Base-by-base conservation (phyloP, 2,329 filamentous ascomycete genomes). In the Fonsecaea monophora region DNA sequence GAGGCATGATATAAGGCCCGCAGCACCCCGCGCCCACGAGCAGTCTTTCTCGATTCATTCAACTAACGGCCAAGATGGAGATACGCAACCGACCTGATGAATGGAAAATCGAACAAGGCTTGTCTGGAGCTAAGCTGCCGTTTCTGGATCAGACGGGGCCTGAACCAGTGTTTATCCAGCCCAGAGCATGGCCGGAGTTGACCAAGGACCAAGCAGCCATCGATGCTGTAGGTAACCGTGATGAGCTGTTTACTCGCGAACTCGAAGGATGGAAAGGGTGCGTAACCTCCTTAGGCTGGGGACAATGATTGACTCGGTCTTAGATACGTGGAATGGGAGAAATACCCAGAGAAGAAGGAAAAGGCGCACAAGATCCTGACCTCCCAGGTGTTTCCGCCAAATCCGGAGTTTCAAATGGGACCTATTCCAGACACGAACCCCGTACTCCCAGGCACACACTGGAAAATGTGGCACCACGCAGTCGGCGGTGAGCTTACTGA, bases 251-350 rank as follows among this genome's bases (percentile, higher is more conserved):
- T 59, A 71, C 75, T 0, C 76, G 81, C 53, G 82, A 84, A 68
- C 72, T 74, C 9, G 74, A 78, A 34, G 82, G 82, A 6, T 84
- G 83, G 82, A 78, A 79, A 68, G 82, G 82, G 77, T 79, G 74
- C 30, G 68, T 70, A 38, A n/a, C 15, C 32, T 60, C 42, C 32
- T 9, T 1, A 15, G 53, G 7, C 10, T 34, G 13, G 21, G 38
- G 32, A 40, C 25, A 30, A n/a, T 56, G 34, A 40, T 50, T 68
- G 45, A 66, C 58, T 21, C 15, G 25, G 21, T 15, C 9, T 34
- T 50, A 77, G 85, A 8, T 91, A 89, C 66, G 81, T 91, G 3
- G 88, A 90, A 72, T 90, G 88, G 88, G 88, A 90, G 73, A 83
- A 86, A 12, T 89, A 90, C 62, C 89, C 89, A 0, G 86, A 90